These are phyloP conservation scores for Croton laevigatus DNA, from an alignment of 441 rosid species.

Conservation along the genomic window DNA sequence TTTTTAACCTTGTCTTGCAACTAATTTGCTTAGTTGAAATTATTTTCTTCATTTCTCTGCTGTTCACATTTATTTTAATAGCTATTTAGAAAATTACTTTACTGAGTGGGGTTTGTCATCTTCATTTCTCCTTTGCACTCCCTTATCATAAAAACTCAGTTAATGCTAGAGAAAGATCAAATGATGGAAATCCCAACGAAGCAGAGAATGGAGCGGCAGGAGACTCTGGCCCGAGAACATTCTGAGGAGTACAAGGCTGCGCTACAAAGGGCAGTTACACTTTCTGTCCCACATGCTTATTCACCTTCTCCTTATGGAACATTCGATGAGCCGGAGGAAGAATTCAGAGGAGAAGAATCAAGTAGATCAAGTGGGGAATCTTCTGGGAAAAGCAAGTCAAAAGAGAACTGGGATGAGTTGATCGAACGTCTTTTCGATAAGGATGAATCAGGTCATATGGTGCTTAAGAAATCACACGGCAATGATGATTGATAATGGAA, in stretches of 20 bases:
- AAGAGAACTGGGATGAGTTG: slow-evolving; percentile 68
- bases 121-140: background rate
- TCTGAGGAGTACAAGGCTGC: slow-evolving; percentile 77
- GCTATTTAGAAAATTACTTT: background rate
- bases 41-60: background rate
- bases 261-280: slow-evolving; percentile 69
- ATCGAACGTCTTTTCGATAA: slow-evolving; percentile 69
- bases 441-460: slow-evolving; percentile 63
- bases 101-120: background rate
- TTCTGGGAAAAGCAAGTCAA: slow-evolving; percentile 30
- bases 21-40: background rate
- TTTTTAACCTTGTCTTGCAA: background rate
- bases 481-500: slow-evolving; percentile 23
- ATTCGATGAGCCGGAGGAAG: slow-evolving; percentile 49
- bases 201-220: slow-evolving; percentile 89
- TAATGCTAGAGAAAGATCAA: slow-evolving; percentile 70
- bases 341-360: slow-evolving; percentile 23
- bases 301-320: slow-evolving; percentile 74
- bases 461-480: slow-evolving; percentile 43
- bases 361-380: slow-evolving; percentile 35
- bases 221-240: slow-evolving; percentile 69
- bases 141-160: slow-evolving; percentile 28
- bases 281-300: slow-evolving; percentile 71
- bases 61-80: background rate
- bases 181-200: slow-evolving; percentile 65